A percentile compares a stretch with the other conserved stretches of the same genome.
These are phyloP conservation scores for Fusarium xylarioides DNA, from an alignment of 2,329 filamentous ascomycete species.

Conservation along the genomic window DNA sequence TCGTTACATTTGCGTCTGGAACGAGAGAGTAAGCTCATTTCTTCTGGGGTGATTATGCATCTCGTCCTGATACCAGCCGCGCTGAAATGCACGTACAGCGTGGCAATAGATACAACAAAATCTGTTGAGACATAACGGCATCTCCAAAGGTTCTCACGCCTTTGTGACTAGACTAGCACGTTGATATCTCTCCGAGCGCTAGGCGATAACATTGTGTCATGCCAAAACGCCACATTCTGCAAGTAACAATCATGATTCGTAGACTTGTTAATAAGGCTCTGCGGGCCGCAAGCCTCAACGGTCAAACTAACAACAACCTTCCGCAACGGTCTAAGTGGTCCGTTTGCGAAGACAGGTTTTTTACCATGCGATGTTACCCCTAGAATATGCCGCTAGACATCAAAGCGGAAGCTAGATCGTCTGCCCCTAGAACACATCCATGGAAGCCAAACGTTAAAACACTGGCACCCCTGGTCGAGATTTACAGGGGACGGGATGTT, in stretches of 20 bases:
- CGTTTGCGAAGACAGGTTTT: not conserved
- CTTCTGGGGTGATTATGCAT: conserved; percentile 23
- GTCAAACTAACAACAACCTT: conserved; percentile 2
- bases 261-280: conserved; percentile 1
- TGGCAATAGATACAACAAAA: not conserved
- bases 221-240: not conserved
- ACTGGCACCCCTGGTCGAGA: conserved; percentile 5
- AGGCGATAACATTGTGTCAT: not conserved
- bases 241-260: not conserved
- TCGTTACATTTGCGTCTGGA: not conserved
- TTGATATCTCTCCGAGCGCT: not conserved
- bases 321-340: not conserved
- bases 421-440: not conserved
- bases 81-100: conserved; percentile 16
- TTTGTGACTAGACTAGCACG: not conserved
- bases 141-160: not conserved
- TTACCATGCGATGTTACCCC: not conserved
- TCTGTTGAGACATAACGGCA: not conserved
- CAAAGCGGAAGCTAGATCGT: conserved; percentile 21
- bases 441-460: not conserved
- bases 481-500: conserved; percentile 4
- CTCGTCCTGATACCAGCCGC: not conserved
- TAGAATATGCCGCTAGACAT: not conserved
- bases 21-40: not conserved
- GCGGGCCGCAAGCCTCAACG: conserved; percentile 16